Evolutionary conservation across 768 basidiomycete genomes (phyloP).

Genomic region (Scleroderma bovista): DNA sequence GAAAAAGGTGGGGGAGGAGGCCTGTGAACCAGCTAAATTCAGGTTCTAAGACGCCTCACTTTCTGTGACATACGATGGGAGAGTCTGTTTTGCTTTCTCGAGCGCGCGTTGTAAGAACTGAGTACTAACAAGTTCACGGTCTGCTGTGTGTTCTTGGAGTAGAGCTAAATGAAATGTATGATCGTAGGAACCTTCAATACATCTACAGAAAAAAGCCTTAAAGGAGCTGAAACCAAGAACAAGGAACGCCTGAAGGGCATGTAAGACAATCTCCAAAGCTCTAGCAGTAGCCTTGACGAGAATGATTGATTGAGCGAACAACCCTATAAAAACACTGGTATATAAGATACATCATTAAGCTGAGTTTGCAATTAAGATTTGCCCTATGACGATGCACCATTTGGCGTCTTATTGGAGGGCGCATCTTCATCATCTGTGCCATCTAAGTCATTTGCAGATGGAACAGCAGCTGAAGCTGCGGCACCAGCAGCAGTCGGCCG

Average conservation of each 20-base stretch:
- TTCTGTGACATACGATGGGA: constrained; percentile 45
- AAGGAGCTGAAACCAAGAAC: no score
- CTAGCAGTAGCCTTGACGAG: no score
- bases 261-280: no score
- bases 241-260: no score
- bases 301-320: no score
- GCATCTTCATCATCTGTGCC: constrained; percentile 26
- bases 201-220: no score
- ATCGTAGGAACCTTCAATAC: no score
- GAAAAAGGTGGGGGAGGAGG: constrained; percentile 51
- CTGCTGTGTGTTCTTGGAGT: not conserved
- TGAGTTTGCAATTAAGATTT: no score
- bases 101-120: constrained; percentile 59
- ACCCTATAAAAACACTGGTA: no score
- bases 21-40: not conserved
- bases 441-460: constrained; percentile 65
- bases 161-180: not conserved
- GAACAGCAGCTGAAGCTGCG: constrained; percentile 66
- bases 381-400: no score
- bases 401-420: no score
- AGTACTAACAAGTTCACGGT: constrained; percentile 30
- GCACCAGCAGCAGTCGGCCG: constrained; percentile 48
- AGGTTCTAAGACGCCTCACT: not conserved
- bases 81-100: constrained; percentile 51
- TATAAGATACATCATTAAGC: no score